phyloP scores from a whole-genome alignment of 2,329 filamentous ascomycete species.

The Ilyonectria robusta region DNA sequence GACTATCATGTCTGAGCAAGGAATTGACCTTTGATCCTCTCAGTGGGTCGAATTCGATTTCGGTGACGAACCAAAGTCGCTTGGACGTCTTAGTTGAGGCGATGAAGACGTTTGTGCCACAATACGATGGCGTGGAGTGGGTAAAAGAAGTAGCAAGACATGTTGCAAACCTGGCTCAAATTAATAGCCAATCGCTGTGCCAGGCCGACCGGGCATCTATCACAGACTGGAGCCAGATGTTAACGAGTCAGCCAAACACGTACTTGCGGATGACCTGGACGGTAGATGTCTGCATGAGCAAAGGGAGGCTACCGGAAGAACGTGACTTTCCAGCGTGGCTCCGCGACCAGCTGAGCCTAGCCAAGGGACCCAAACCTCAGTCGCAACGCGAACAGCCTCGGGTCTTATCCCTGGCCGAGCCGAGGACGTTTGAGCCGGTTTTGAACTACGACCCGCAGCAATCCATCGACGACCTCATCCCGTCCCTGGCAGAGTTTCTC shows the following conservation, averaged over 20 bases:
- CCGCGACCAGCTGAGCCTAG: neutral
- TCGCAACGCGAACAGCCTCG: neutral
- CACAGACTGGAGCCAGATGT: conserved; percentile 3
- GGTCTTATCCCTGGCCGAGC: neutral
- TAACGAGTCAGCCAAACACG: neutral
- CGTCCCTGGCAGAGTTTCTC: too few relatives aligned
- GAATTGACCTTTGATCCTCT: neutral
- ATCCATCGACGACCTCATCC: too few relatives aligned
- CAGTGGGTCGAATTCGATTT: neutral
- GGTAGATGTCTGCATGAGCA: conserved; percentile 7
- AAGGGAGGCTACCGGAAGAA: neutral
- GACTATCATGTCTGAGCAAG: neutral
- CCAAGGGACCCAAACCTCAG: neutral
- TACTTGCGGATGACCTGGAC: conserved; percentile 8
- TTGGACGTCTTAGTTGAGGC: neutral
- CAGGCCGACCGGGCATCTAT: neutral
- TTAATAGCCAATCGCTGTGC: neutral
- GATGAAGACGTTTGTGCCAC: neutral
- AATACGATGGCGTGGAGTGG: conserved; percentile 10
- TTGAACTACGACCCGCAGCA: neutral
- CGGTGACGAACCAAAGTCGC: neutral
- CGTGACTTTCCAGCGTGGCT: conserved; percentile 8
- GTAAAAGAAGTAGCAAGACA: conserved; percentile 4
- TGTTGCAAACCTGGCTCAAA: neutral
- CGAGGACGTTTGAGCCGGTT: neutral